A percentile compares a stretch with the other conserved stretches of the same genome.
phyloP scores from a whole-genome alignment of 208 protist species.

The Leishmania major region DNA sequence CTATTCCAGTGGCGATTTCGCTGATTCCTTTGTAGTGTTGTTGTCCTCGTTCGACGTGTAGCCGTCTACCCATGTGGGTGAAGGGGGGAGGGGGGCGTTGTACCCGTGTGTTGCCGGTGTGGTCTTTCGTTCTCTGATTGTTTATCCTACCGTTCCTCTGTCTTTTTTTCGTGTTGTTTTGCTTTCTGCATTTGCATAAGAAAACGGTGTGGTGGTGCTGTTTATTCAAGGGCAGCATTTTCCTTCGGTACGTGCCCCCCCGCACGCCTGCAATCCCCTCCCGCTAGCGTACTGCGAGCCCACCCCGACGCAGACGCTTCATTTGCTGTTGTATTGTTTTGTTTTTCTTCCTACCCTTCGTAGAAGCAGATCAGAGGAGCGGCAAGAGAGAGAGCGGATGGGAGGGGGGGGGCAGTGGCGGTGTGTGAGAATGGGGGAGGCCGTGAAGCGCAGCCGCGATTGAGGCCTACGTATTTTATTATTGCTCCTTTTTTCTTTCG shows the following conservation, averaged over 20 bases:
- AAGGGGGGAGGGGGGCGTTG: neutral
- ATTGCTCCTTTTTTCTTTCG: neutral
- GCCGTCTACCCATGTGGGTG: neutral
- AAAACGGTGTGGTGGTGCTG: neutral
- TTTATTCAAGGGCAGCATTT: neutral
- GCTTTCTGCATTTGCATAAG: neutral
- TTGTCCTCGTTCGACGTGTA: neutral
- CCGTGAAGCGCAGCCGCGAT: neutral
- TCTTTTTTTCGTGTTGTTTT: neutral
- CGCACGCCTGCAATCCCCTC: neutral
- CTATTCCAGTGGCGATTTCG: neutral
- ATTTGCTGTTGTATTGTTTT: neutral
- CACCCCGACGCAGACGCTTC: neutral
- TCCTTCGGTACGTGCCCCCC: neutral
- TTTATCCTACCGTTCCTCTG: neutral
- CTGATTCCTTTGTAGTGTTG: neutral
- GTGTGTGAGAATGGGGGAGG: neutral
- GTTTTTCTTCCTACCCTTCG: neutral
- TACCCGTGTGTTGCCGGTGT: neutral
- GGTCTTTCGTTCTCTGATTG: neutral
- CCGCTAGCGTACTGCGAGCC: neutral
- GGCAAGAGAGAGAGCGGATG: neutral
- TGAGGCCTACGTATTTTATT: neutral
- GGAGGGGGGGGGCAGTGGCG: neutral
- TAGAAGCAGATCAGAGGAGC: neutral